Percentiles rank a stretch among this genome's conserved stretches.
Evolutionary conservation across 2,329 filamentous ascomycete genomes (phyloP).

Genomic region (Fusarium sp.): DNA sequence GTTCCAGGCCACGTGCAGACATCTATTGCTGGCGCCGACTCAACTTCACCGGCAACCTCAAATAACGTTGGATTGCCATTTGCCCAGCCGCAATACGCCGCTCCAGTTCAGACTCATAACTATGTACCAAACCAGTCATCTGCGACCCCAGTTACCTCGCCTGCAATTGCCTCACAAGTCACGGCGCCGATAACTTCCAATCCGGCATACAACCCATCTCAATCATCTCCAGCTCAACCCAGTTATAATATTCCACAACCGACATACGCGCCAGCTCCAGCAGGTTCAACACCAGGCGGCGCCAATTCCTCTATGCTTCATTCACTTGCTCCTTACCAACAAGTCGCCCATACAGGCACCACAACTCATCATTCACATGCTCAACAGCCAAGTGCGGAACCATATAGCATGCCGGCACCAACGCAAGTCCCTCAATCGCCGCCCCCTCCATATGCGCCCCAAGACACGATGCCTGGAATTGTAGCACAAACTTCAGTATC

Average conservation of each 20-base stretch:
- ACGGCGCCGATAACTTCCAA: constrained; percentile 5
- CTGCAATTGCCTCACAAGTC: constrained; percentile 4
- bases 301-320: constrained; percentile 1
- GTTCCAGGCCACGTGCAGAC: constrained; percentile 21
- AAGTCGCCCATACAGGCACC: constrained; percentile 1
- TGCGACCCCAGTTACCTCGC: constrained; percentile 1
- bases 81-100: constrained; percentile 40
- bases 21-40: constrained; percentile 4
- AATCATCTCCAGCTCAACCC: constrained; percentile 20
- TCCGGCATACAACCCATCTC: constrained; percentile 13
- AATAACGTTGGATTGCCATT: constrained; percentile 29
- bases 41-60: constrained; percentile 10
- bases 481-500: constrained; percentile 27
- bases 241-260: constrained; percentile 41
- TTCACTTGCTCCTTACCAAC: constrained; percentile 23
- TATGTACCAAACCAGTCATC: constrained; percentile 18
- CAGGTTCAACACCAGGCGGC: constrained; percentile 5
- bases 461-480: constrained; percentile 15
- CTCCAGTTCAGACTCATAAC: constrained; percentile 22
- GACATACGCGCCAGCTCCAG: constrained; percentile 29
- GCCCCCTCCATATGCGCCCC: constrained; percentile 43
- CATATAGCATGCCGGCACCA: constrained; percentile 9
- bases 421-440: constrained; percentile 35
- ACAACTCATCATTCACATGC: constrained; percentile 20
- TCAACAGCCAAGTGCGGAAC: constrained; percentile 22